Evolutionary conservation across 305 asterid genomes (phyloP), one percentile per base, ranked within the genome.

Genomic region (Fraxinus greggii): DNA sequence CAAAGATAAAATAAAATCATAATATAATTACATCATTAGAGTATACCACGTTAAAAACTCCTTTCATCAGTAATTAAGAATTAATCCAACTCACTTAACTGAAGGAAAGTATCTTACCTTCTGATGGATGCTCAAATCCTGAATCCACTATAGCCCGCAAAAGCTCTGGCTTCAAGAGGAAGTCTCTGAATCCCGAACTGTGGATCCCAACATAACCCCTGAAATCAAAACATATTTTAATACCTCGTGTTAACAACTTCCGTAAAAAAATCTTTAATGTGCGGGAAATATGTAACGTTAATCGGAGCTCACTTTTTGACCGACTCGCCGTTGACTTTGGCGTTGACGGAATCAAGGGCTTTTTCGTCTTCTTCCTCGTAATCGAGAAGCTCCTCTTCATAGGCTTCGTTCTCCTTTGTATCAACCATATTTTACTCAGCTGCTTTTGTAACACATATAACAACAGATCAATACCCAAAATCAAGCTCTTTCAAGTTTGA

Each of bases 101-200:
- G 23, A 33, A 59, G 32, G 26, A 10, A 72, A 61, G 70, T 24
- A 81, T 79, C 88, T 92, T 91, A 89, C 97, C 98, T 92, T 93
- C 98, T 3, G 98, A 93, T 36, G 98, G 98, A 89, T 93, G 98
- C 86, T 93, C 98, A 86, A 93, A 92, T 76, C 98, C 98, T 0
- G 93, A 93, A 86, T 93, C 98, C 77, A 93, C 98, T 70, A 93
- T 93, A 51, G 98, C 98, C 17, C 98, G 91, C 65, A 93, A 86
- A 81, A 93, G 93, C 88, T 93, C 97, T 56, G 98, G 97, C 89
- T 92, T 93, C 86, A 92, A 86, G 54, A 93, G 94, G 82, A 92
- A 92, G 89, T 92, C 98, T 86, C 98, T 90, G 89, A 93, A 93
- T 82, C 98, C 97, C 17, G 98, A 93, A 84, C 98, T 93, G 93